Evolutionary conservation across 345 rosid species (phyloP).

Genomic region (Pseudoturritis turrita): DNA sequence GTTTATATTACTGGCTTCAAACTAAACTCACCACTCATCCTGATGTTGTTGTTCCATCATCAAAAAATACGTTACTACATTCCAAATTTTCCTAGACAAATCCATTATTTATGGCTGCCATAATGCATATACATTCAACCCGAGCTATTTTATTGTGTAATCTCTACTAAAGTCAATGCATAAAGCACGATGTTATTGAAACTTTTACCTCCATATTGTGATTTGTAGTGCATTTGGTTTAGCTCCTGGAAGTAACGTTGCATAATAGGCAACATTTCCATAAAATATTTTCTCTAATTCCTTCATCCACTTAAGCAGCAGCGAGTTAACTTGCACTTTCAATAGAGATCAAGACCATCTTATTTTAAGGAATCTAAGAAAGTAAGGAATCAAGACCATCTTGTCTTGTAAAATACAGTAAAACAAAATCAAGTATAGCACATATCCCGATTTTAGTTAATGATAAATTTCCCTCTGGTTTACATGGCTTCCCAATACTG

Average conservation of each 20-base stretch:
- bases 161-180: not conserved
- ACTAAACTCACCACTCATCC: no score
- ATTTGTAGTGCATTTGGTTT: slow-evolving; percentile 60
- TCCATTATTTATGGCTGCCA: not conserved
- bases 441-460: slow-evolving; percentile 93
- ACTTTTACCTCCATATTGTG: slow-evolving; percentile 75
- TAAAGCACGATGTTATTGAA: not conserved
- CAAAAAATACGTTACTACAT: slow-evolving; percentile 83
- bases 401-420: not conserved
- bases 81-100: slow-evolving; percentile 7
- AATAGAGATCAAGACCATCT: not conserved
- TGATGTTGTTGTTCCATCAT: slow-evolving; percentile 68
- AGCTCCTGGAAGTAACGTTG: slow-evolving; percentile 84
- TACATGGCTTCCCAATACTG: no score
- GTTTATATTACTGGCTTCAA: no score
- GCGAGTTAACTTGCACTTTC: slow-evolving; percentile 70
- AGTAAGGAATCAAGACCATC: no score
- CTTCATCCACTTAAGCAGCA: slow-evolving; percentile 89
- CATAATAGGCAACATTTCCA: slow-evolving; percentile 89
- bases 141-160: not conserved
- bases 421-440: not conserved
- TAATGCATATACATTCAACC: not conserved
- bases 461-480: no score
- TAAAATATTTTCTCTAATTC: slow-evolving; percentile 92
- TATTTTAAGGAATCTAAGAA: not conserved